Evolutionary conservation across 148 eudicot genomes (phyloP).

Genomic region (Spergularia marina): DNA sequence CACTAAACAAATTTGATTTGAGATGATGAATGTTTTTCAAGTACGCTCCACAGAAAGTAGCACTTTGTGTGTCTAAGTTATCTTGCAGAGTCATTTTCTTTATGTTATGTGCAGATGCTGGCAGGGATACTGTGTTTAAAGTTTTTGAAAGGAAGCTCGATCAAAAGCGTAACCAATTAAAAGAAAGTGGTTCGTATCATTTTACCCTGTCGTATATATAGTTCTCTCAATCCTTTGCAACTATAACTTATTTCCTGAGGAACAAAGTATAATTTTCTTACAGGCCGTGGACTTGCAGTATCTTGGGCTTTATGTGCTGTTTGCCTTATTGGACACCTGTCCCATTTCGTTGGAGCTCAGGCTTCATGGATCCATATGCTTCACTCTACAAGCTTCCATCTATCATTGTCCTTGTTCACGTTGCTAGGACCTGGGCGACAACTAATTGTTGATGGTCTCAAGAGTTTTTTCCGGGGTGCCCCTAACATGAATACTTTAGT

Average conservation of each 20-base stretch:
- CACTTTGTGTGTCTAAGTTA: neutral
- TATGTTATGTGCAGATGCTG: slow-evolving; percentile 58
- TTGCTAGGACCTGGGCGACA: slow-evolving; percentile 93
- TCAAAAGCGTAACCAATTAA: slow-evolving; percentile 67
- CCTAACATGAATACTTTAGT: slow-evolving; percentile 99
- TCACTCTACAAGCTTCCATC: slow-evolving; percentile 92
- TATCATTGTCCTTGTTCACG: slow-evolving; percentile 77
- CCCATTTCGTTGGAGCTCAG: slow-evolving; percentile 82
- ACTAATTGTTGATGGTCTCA: slow-evolving; percentile 84
- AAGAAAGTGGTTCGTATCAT: slow-evolving; percentile 67
- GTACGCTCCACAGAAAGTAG: neutral
- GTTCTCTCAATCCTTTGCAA: neutral
- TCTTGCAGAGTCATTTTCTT: slow-evolving; percentile 2
- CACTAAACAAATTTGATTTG: neutral
- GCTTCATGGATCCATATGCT: slow-evolving; percentile 87
- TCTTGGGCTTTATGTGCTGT: slow-evolving; percentile 98
- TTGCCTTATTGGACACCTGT: slow-evolving; percentile 85
- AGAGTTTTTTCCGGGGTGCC: slow-evolving; percentile 81
- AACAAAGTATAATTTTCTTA: slow-evolving; percentile 16
- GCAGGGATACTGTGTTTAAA: slow-evolving; percentile 58
- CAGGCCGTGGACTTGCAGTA: slow-evolving; percentile 91
- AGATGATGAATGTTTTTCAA: neutral
- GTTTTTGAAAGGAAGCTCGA: slow-evolving; percentile 85
- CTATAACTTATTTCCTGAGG: neutral
- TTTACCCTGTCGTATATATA: neutral